Percentiles rank a stretch among this genome's conserved stretches.
These are phyloP conservation scores for Hansenula lynferdii DNA, from an alignment of 1,139 yeast species.

Conservation along the genomic window DNA sequence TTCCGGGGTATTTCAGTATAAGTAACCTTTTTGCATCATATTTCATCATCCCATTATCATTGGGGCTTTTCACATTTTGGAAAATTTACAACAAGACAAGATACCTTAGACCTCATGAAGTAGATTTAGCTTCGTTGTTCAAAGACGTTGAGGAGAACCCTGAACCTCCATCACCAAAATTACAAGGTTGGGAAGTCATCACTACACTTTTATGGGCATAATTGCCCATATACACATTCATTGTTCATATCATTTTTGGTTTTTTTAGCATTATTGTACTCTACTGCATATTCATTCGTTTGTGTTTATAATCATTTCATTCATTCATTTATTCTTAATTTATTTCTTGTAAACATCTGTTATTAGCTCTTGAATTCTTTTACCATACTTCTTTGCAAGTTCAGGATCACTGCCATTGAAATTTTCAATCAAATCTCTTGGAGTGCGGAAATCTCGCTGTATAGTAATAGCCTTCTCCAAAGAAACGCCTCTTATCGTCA, in stretches of 20 bases:
- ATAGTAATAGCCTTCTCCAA: slow-evolving; percentile 80
- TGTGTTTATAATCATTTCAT: neutral
- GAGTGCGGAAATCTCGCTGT: slow-evolving; percentile 64
- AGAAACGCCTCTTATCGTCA: slow-evolving; percentile 77
- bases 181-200: neutral
- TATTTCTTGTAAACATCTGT: slow-evolving; percentile 7
- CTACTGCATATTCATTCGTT: neutral
- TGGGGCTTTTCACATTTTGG: slow-evolving; percentile 25
- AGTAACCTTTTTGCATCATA: slow-evolving; percentile 32
- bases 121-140: slow-evolving; percentile 28
- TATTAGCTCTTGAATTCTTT: slow-evolving; percentile 15
- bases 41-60: slow-evolving; percentile 29
- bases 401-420: slow-evolving; percentile 14
- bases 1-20: slow-evolving; percentile 29
- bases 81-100: slow-evolving; percentile 25
- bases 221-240: neutral
- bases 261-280: neutral
- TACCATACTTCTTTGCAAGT: slow-evolving; percentile 14
- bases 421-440: slow-evolving; percentile 40
- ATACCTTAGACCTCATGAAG: slow-evolving; percentile 25
- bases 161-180: slow-evolving; percentile 20
- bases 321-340: neutral
- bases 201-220: slow-evolving; percentile 1
- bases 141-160: slow-evolving; percentile 31
- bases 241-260: neutral